Evolutionary conservation across 306 rosid species (phyloP).

Genomic region (Albizia julibrissin): DNA sequence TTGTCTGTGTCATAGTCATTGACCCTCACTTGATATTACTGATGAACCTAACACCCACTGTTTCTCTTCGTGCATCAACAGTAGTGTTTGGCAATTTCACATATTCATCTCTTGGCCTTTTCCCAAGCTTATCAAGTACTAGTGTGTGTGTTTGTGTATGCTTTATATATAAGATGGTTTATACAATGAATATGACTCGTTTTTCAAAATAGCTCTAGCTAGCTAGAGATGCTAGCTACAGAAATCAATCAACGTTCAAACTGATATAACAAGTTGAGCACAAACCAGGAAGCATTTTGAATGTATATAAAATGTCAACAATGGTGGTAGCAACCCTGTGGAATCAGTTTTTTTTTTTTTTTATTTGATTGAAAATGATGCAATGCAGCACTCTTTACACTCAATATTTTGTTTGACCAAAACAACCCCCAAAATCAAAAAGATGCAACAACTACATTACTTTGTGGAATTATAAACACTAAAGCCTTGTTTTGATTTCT

Average conservation of each 20-base stretch:
- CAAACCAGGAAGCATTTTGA: background rate
- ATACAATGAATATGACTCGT: background rate
- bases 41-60: background rate
- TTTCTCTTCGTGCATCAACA: background rate
- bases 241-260: background rate
- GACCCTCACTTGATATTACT: background rate
- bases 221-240: background rate
- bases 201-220: background rate
- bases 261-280: background rate
- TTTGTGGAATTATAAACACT: background rate
- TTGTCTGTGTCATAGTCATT: conserved; percentile 17
- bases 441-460: background rate
- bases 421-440: background rate
- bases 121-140: background rate
- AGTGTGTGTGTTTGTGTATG: too few relatives aligned
- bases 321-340: background rate
- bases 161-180: background rate
- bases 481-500: too few relatives aligned
- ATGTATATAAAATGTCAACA: background rate
- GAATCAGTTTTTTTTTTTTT: background rate
- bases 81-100: background rate
- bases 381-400: background rate
- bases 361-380: background rate
- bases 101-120: background rate
- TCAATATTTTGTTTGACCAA: background rate